These are phyloP conservation scores for Symbiodinium natans DNA, from an alignment of 73 alveolate genomes.

Conservation along the genomic window DNA sequence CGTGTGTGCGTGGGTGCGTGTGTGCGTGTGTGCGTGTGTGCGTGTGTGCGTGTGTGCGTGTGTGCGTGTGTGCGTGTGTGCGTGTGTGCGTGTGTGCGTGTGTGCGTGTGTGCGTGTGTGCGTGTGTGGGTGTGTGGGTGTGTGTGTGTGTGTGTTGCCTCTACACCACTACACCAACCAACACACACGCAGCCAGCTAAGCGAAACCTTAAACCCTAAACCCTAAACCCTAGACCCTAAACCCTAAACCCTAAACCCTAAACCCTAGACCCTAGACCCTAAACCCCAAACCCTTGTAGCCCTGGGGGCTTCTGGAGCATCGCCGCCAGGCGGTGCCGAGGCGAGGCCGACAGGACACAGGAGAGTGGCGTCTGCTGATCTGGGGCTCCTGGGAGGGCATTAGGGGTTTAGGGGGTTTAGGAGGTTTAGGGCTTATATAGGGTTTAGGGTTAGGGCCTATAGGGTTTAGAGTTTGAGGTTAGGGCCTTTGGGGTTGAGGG, in stretches of 20 bases:
- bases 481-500: too few relatives aligned
- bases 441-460: too few relatives aligned
- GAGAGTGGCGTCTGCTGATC: constrained; percentile 43
- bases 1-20: not conserved
- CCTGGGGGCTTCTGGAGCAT: constrained; percentile 74
- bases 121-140: not conserved
- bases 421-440: too few relatives aligned
- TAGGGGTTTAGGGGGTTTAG: not conserved
- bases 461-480: too few relatives aligned
- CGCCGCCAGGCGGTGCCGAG: constrained; percentile 82
- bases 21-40: not conserved
- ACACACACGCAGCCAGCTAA: too few relatives aligned
- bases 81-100: not conserved
- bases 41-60: not conserved
- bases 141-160: not conserved
- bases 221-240: not conserved
- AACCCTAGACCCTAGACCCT: not conserved
- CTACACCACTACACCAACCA: too few relatives aligned
- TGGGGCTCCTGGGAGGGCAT: constrained; percentile 7
- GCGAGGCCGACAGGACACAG: constrained; percentile 59
- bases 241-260: not conserved
- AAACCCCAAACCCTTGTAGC: too few relatives aligned
- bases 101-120: not conserved
- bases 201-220: too few relatives aligned
- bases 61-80: not conserved